Percentiles rank a stretch among this genome's conserved stretches.
Evolutionary conservation across 192 early-diverging fungal species (phyloP).

Genomic region (Umbelopsis sp.): DNA sequence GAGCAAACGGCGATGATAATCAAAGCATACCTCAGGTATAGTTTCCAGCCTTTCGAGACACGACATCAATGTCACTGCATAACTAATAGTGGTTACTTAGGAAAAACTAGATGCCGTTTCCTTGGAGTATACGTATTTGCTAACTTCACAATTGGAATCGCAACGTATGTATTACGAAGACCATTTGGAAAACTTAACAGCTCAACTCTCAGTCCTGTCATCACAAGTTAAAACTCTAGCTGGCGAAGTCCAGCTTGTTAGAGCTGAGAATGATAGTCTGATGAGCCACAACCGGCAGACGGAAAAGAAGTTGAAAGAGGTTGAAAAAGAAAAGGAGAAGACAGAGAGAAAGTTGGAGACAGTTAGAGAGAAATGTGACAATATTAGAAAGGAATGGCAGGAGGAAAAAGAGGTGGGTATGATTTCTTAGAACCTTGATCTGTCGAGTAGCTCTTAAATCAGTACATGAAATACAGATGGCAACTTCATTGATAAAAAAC

Average conservation of each 20-base stretch:
- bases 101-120: slow-evolving; percentile 79
- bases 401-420: slow-evolving; percentile 76
- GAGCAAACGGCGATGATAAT: slow-evolving; percentile 28
- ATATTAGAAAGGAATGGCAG: slow-evolving; percentile 58
- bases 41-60: background rate
- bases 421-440: slow-evolving; percentile 33
- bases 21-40: background rate
- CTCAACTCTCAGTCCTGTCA: slow-evolving; percentile 52
- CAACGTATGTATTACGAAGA: slow-evolving; percentile 87
- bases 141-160: slow-evolving; percentile 85
- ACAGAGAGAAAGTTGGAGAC: slow-evolving; percentile 62
- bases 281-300: background rate
- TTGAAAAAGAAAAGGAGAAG: slow-evolving; percentile 49
- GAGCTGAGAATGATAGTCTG: slow-evolving; percentile 26
- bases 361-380: slow-evolving; percentile 54
- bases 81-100: slow-evolving; percentile 23
- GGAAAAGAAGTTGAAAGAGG: slow-evolving; percentile 35
- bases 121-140: slow-evolving; percentile 80
- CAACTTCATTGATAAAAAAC: slow-evolving; percentile 60
- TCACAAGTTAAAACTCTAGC: slow-evolving; percentile 31
- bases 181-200: slow-evolving; percentile 54
- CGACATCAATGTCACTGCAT: background rate
- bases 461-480: slow-evolving; percentile 24
- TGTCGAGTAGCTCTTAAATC: background rate
- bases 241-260: slow-evolving; percentile 1